Evolutionary conservation across 2,329 filamentous ascomycete genomes (phyloP).

Genomic region (Ustulina deusta): DNA sequence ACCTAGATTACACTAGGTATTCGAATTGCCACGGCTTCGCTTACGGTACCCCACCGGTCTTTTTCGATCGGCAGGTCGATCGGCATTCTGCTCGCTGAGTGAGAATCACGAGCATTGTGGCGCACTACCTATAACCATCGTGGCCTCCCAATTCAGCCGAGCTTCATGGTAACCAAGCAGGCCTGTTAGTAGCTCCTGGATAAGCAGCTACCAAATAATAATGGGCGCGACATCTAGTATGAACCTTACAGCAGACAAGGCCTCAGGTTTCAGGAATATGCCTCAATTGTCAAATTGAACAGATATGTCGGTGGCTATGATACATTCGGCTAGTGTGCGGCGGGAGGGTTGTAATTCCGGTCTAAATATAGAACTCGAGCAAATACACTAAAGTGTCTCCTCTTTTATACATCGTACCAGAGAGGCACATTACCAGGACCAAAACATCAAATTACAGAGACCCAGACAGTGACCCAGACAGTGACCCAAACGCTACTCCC

Average conservation of each 20-base stretch:
- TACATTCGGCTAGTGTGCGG: neutral
- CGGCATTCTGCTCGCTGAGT: neutral
- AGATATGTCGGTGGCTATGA: too few relatives aligned
- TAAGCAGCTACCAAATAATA: too few relatives aligned
- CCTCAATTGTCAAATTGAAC: too few relatives aligned
- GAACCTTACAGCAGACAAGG: too few relatives aligned
- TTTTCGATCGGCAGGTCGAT: neutral
- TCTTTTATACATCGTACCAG: too few relatives aligned
- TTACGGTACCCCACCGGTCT: neutral
- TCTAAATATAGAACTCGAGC: conserved; percentile 1
- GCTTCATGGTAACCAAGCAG: too few relatives aligned
- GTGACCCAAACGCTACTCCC: neutral
- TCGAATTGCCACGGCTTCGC: neutral
- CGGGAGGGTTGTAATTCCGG: neutral
- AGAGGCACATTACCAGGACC: neutral
- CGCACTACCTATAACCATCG: neutral
- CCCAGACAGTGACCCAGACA: too few relatives aligned
- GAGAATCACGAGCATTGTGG: too few relatives aligned
- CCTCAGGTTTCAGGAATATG: too few relatives aligned
- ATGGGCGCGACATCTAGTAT: too few relatives aligned
- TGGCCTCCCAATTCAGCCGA: too few relatives aligned
- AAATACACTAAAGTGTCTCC: neutral
- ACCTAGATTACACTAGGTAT: neutral
- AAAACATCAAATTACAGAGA: neutral
- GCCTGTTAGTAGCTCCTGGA: too few relatives aligned